Percentiles rank a stretch among this genome's conserved stretches.
phyloP scores from a whole-genome alignment of 2,329 filamentous ascomycete genomes.

The Zymoseptoria ardabiliae region DNA sequence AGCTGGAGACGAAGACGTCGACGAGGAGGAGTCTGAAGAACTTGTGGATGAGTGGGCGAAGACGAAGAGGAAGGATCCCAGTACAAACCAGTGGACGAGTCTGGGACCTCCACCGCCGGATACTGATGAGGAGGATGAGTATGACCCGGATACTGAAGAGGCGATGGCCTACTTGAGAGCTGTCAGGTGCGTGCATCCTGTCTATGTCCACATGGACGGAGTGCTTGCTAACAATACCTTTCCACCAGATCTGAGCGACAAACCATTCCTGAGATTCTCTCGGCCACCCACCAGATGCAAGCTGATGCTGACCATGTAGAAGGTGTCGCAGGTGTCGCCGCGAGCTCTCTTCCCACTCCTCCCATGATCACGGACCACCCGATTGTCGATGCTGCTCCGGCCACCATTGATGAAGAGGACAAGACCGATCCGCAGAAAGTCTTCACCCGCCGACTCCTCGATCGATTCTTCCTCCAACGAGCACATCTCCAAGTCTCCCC shows the following conservation, averaged over 20 bases:
- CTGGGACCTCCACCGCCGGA: constrained; percentile 21
- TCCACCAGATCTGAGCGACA: constrained; percentile 19
- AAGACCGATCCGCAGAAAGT: constrained; percentile 47
- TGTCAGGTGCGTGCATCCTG: constrained; percentile 18
- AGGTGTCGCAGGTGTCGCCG: constrained; percentile 3
- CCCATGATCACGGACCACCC: not conserved
- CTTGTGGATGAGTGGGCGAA: not conserved
- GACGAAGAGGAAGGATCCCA: constrained; percentile 8
- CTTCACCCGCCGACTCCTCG: constrained; percentile 60
- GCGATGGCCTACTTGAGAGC: constrained; percentile 29
- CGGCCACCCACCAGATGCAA: constrained; percentile 12
- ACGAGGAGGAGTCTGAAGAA: not conserved
- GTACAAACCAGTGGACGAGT: constrained; percentile 21
- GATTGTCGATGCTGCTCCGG: not conserved
- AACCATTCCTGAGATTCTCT: constrained; percentile 21
- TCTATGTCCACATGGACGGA: not conserved
- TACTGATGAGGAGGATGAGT: constrained; percentile 17
- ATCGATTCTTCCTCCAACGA: constrained; percentile 60
- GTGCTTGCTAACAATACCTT: not conserved
- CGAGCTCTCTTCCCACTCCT: not conserved
- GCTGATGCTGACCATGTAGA: constrained; percentile 21
- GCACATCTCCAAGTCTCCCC: constrained; percentile 50
- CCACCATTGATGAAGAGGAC: constrained; percentile 16
- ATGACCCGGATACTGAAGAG: constrained; percentile 23
- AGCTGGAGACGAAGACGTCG: not conserved